These are phyloP conservation scores for Hypsizygus ulmarius DNA, from an alignment of 1,284 basidiomycete species.

Conservation along the genomic window DNA sequence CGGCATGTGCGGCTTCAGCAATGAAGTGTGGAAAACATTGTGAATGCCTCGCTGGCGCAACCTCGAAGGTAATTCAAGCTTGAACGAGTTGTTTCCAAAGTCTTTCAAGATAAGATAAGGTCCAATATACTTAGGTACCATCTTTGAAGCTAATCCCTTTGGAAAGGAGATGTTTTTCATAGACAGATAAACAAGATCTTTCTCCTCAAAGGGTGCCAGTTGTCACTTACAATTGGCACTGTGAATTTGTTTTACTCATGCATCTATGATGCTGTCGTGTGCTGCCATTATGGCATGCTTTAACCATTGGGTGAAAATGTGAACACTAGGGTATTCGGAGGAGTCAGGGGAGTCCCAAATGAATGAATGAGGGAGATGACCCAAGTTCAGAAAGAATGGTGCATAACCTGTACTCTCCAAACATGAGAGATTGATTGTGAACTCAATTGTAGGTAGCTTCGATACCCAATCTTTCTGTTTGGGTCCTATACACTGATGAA, in stretches of 20 bases:
- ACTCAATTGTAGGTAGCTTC: conserved; percentile 15
- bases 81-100: conserved; percentile 15
- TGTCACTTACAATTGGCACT: conserved; percentile 12
- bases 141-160: conserved; percentile 27
- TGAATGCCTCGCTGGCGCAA: conserved; percentile 20
- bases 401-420: conserved; percentile 33
- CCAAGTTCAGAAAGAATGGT: too few relatives aligned
- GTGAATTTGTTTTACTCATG: conserved; percentile 7
- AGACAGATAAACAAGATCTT: conserved; percentile 33
- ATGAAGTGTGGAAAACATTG: conserved; percentile 25
- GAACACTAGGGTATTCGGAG: conserved; percentile 23
- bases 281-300: conserved; percentile 24
- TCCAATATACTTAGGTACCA: conserved; percentile 35
- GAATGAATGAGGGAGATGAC: conserved; percentile 26
- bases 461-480: too few relatives aligned
- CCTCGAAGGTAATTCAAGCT: conserved; percentile 19
- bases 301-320: conserved; percentile 22
- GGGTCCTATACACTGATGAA: conserved; percentile 16
- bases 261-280: conserved; percentile 19
- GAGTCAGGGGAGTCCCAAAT: conserved; percentile 23
- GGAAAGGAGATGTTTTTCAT: conserved; percentile 33
- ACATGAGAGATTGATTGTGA: conserved; percentile 21
- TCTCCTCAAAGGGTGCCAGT: conserved; percentile 17
- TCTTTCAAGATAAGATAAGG: conserved; percentile 26
- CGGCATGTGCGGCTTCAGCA: conserved; percentile 23